These are phyloP conservation scores for Wickerhamomyces alni DNA, from an alignment of 805 yeast species.

Conservation along the genomic window DNA sequence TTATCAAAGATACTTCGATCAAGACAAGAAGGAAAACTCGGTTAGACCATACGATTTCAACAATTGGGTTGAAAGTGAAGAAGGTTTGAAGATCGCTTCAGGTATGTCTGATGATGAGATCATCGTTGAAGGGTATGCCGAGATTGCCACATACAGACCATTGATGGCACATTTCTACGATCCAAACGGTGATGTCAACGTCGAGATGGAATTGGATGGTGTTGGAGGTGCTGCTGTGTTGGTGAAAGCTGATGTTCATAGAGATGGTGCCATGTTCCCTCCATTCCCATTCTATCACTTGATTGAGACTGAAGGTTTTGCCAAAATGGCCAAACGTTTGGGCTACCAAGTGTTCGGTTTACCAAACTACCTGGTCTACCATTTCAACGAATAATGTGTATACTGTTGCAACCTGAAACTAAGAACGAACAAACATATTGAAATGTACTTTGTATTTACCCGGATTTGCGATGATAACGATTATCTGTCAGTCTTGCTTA, in stretches of 20 bases:
- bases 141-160: constrained; percentile 89
- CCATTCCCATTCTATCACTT: constrained; percentile 95
- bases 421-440: too few species aligned
- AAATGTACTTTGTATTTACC: too few species aligned
- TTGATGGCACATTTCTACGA: constrained; percentile 88
- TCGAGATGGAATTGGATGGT: constrained; percentile 87
- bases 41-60: constrained; percentile 92
- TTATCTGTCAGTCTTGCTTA: too few species aligned
- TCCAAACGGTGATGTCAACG: constrained; percentile 49
- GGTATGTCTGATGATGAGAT: constrained; percentile 82
- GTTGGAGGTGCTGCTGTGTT: constrained; percentile 97
- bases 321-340: constrained; percentile 93
- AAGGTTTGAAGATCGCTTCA: constrained; percentile 70
- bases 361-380: constrained; percentile 92
- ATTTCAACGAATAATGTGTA: constrained; percentile 61
- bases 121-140: constrained; percentile 90
- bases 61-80: constrained; percentile 89
- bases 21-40: constrained; percentile 45
- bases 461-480: too few species aligned
- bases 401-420: too few species aligned
- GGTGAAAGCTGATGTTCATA: constrained; percentile 95
- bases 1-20: constrained; percentile 72
- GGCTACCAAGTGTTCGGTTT: constrained; percentile 89
- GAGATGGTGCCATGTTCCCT: constrained; percentile 99
- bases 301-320: constrained; percentile 97